Evolutionary conservation across 1,284 basidiomycete genomes (phyloP).

Genomic region (Boletus sp.): DNA sequence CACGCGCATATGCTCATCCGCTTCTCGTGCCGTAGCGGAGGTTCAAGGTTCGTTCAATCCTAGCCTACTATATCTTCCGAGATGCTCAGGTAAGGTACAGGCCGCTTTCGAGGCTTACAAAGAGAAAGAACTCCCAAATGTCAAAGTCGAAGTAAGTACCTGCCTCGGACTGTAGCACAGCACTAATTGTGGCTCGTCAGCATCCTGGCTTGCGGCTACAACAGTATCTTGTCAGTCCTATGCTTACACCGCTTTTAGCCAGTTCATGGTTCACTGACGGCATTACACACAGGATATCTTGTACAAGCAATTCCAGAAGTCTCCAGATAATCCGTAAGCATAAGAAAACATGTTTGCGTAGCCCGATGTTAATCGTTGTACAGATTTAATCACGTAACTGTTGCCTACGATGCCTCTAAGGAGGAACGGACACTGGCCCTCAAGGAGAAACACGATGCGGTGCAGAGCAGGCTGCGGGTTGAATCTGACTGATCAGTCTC

Average conservation of each 20-base stretch:
- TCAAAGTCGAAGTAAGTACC: conserved; percentile 64
- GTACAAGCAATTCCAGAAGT: conserved; percentile 84
- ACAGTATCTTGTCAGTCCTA: conserved; percentile 67
- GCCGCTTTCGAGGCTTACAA: conserved; percentile 91
- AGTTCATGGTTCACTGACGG: conserved; percentile 6
- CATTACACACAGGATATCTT: conserved; percentile 53
- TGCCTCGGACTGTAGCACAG: not conserved
- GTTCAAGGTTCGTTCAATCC: conserved; percentile 58
- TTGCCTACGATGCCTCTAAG: conserved; percentile 80
- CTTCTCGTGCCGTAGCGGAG: conserved; percentile 52
- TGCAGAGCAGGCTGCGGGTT: conserved; percentile 47
- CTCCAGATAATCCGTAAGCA: conserved; percentile 81
- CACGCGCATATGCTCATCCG: conserved; percentile 3
- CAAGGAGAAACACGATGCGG: conserved; percentile 49
- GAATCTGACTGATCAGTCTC: conserved; percentile 23
- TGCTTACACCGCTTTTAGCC: conserved; percentile 12
- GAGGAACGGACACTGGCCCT: conserved; percentile 76
- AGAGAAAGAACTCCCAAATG: conserved; percentile 79
- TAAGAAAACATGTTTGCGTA: conserved; percentile 5
- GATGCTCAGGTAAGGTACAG: conserved; percentile 33
- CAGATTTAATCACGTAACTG: conserved; percentile 78
- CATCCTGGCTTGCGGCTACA: conserved; percentile 81
- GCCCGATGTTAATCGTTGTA: conserved; percentile 2
- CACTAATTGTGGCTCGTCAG: conserved; percentile 35
- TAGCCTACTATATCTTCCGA: no score